Evolutionary conservation across 176 grass and related monocot species (phyloP), one percentile per base, ranked within the genome.

Genomic region (Alopecurus myosuroides): DNA sequence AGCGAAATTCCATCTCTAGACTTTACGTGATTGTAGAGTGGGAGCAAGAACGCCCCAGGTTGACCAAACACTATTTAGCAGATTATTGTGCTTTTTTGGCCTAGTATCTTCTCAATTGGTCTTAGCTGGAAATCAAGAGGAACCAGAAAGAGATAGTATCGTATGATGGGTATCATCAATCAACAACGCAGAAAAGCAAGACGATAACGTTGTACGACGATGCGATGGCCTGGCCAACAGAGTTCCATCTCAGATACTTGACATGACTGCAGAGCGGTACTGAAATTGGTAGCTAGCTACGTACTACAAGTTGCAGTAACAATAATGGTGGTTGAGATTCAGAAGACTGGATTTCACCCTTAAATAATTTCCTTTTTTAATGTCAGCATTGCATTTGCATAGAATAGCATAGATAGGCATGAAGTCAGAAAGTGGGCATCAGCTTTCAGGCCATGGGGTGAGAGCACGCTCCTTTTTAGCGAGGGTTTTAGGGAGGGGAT

Each of bases 401-500:
- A 29, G 37, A 39, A 61, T 26, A 81, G 74, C 26, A 77, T 58
- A 75, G 49, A 56, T 36, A 10, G 18, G 30, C 60, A 42, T 22
- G 25, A 56, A 56, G 53, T 56, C 9, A 40, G 9, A 28, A 55
- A 37, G 78, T 70, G 65, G 28, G 9, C 6, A 34, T 61, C 34
- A 44, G 42, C 71, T 72, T 82, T 78, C 9, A 50, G 51, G 6
- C 31, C 23, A 60, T 1, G 40, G 28, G 13, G 28, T 11, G 49
- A 57, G 49, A 53, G 63, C 71, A 82, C 23, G 56, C 60, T 2
- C 52, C 62, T 8, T 74, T 56, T 37, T 0, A 12, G 46, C 42
- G 74, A 75, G 46, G 49, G 71, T 67, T 72, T 89, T 51, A 33
- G 28, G 71, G 39, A 29, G 19, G 61, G 77, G 51, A 82, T 86